Conservation (phyloP, 2,329 filamentous ascomycete species). For the Pestalotiopsis sp. region DNA sequence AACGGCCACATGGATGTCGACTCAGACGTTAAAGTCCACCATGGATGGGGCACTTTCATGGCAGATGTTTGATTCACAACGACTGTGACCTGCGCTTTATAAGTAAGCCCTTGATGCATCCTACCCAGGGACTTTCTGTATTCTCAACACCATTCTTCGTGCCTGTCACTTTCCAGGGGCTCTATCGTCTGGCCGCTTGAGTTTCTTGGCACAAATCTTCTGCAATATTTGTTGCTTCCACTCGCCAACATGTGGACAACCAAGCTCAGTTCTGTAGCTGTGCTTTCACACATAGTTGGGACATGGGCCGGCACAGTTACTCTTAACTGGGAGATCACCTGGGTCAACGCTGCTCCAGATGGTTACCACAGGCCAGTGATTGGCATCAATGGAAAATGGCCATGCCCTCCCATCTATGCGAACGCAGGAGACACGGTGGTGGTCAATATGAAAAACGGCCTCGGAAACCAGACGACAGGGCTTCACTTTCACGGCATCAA, state of each 20-base stretch:
- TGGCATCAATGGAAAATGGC: conserved; percentile 68
- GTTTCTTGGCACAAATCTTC: not conserved
- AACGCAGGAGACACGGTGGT: conserved; percentile 53
- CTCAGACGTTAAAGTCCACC: not conserved
- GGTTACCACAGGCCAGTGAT: conserved; percentile 59
- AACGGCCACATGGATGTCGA: not conserved
- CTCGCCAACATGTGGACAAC: not conserved
- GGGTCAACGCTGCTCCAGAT: conserved; percentile 64
- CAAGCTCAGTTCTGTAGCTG: conserved; percentile 14
- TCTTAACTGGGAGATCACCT: conserved; percentile 62
- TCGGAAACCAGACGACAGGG: conserved; percentile 54
- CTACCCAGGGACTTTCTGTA: not conserved
- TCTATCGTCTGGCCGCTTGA: not conserved
- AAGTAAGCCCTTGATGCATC: conserved; percentile 6
- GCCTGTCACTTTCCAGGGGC: not conserved
- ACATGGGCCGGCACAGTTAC: conserved; percentile 46
- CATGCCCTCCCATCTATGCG: conserved; percentile 60
- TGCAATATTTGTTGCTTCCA: not conserved
- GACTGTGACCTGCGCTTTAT: conserved; percentile 3
- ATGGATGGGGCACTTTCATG: not conserved
- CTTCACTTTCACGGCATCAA: conserved; percentile 65
- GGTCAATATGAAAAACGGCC: conserved; percentile 49
- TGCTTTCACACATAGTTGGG: conserved; percentile 21
- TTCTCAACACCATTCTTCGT: not conserved
- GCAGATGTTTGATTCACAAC: not conserved